Evolutionary conservation across 805 yeast genomes (phyloP).

Genomic region (Pichia paraexigua): DNA sequence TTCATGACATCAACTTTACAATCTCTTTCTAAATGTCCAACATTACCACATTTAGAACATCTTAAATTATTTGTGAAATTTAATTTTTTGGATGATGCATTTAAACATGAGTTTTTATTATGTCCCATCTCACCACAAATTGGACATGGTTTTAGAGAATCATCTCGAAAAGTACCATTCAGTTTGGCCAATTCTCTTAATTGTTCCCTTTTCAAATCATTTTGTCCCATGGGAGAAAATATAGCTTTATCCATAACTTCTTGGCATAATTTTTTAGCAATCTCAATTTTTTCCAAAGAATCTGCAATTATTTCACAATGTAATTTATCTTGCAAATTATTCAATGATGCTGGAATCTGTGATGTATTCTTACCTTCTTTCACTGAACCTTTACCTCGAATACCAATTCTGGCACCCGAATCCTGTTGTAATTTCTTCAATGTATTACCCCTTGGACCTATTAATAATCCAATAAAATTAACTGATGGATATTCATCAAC

Average conservation of each 20-base stretch:
- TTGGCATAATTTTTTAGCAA: conserved; percentile 68
- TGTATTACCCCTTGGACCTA: conserved; percentile 96
- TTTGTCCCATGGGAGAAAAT: conserved; percentile 85
- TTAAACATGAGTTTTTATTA: conserved; percentile 57
- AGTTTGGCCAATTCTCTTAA: conserved; percentile 85
- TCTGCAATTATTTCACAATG: conserved; percentile 87
- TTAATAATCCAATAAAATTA: conserved; percentile 80
- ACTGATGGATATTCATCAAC: conserved; percentile 82
- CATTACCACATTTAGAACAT: conserved; percentile 71
- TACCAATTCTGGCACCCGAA: conserved; percentile 84
- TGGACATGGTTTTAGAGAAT: conserved; percentile 54
- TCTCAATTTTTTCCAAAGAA: conserved; percentile 62
- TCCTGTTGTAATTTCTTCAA: conserved; percentile 70
- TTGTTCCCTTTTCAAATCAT: conserved; percentile 85
- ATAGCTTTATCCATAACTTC: conserved; percentile 77
- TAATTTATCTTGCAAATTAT: conserved; percentile 68
- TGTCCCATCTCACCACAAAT: conserved; percentile 64
- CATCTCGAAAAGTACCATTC: conserved; percentile 84
- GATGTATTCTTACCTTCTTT: conserved; percentile 73
- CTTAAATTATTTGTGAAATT: conserved; percentile 45
- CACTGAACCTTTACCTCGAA: conserved; percentile 93
- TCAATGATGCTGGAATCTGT: conserved; percentile 39
- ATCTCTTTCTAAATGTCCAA: conserved; percentile 85
- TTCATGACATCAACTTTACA: conserved; percentile 43
- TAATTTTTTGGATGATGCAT: conserved; percentile 23